A percentile compares a stretch with the other conserved stretches of the same genome.
phyloP scores from a whole-genome alignment of 441 rosid species.

The Adansonia madagascariensis region DNA sequence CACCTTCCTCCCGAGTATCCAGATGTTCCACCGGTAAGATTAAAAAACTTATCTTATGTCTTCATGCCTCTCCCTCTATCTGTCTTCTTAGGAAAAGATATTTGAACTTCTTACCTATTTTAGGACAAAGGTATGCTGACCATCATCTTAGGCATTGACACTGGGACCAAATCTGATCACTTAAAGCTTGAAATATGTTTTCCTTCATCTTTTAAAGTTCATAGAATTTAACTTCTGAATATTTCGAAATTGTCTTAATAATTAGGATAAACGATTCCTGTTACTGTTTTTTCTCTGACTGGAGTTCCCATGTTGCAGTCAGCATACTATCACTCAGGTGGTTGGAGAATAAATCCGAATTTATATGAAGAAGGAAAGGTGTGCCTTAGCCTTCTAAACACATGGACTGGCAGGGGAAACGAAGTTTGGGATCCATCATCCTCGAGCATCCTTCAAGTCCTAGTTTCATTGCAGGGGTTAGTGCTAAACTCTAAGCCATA shows the following conservation, averaged over 20 bases:
- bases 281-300: conserved; percentile 28
- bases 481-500: conserved; percentile 93
- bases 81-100: not conserved
- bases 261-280: not conserved
- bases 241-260: not conserved
- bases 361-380: conserved; percentile 94
- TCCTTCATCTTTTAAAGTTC: not conserved
- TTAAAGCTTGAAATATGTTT: not conserved
- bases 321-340: conserved; percentile 93
- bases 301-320: conserved; percentile 52
- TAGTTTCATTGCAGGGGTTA: conserved; percentile 94
- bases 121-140: not conserved
- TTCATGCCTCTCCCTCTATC: not conserved
- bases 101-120: not conserved
- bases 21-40: conserved; percentile 81
- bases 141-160: not conserved
- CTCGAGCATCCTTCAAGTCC: conserved; percentile 96
- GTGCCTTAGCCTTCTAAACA: conserved; percentile 96
- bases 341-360: conserved; percentile 96
- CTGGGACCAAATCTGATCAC: not conserved
- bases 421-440: conserved; percentile 97
- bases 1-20: conserved; percentile 93
- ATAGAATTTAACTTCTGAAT: not conserved
- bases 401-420: conserved; percentile 95
- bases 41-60: not conserved